Percentiles rank a stretch among this genome's conserved stretches.
phyloP scores from a whole-genome alignment of 2,329 filamentous ascomycete species.

The Cucurbitaria berberidis region DNA sequence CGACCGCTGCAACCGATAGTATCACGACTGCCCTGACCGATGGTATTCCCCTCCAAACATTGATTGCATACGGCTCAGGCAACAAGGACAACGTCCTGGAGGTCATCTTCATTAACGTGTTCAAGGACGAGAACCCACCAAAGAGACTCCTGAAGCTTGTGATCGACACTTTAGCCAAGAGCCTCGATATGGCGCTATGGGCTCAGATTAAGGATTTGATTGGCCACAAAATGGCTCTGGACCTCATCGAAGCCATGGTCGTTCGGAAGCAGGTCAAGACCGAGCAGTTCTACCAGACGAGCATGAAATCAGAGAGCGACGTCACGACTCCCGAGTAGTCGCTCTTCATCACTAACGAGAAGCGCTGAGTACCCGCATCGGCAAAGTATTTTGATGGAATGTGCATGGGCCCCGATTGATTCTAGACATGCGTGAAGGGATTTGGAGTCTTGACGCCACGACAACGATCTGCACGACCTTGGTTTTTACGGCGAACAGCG shows the following conservation, averaged over 20 bases:
- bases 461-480: not conserved
- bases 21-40: constrained; percentile 7
- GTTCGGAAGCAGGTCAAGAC: constrained; percentile 5
- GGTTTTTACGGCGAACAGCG: not conserved
- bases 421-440: not conserved
- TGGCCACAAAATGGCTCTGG: constrained; percentile 1
- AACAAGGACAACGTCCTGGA: constrained; percentile 5
- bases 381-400: not conserved
- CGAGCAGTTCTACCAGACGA: not conserved
- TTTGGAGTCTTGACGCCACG: not conserved
- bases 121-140: constrained; percentile 16
- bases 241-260: constrained; percentile 15
- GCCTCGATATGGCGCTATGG: constrained; percentile 18
- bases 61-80: constrained; percentile 3
- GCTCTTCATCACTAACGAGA: not conserved
- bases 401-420: not conserved
- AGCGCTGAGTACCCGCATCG: not conserved
- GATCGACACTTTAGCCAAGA: constrained; percentile 16
- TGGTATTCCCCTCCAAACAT: constrained; percentile 6
- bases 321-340: not conserved
- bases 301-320: constrained; percentile 8
- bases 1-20: not conserved
- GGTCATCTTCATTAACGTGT: constrained; percentile 25
- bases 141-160: constrained; percentile 18
- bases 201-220: constrained; percentile 3